These are phyloP conservation scores for Plasmodium yoelii DNA, from an alignment of 169 alveolate genomes.

Conservation along the genomic window DNA sequence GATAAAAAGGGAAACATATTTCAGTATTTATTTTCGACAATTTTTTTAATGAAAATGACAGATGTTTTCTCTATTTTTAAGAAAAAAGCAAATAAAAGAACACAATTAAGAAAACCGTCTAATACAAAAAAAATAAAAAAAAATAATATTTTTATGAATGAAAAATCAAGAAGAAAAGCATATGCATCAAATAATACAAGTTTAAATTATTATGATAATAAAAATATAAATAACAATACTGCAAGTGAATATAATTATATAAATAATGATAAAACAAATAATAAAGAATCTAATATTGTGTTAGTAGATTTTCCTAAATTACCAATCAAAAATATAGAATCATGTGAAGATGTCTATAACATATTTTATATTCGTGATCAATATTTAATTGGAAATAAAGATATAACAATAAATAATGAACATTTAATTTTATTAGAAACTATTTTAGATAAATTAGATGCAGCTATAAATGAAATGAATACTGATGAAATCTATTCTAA, in stretches of 20 bases:
- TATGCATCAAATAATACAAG: slow-evolving; percentile 12
- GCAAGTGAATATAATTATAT: neutral
- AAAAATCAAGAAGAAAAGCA: slow-evolving; percentile 63
- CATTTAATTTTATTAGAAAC: slow-evolving; percentile 60
- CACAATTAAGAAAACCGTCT: slow-evolving; percentile 31
- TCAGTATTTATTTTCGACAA: neutral
- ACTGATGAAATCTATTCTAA: slow-evolving; percentile 53
- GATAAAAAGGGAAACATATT: neutral
- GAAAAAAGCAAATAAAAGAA: slow-evolving; percentile 41
- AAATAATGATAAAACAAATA: neutral
- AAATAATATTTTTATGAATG: slow-evolving; percentile 39
- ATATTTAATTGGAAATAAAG: slow-evolving; percentile 51
- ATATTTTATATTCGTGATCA: slow-evolving; percentile 69
- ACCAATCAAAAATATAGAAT: slow-evolving; percentile 45
- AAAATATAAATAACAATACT: neutral
- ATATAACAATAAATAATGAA: slow-evolving; percentile 50
- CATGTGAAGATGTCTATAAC: slow-evolving; percentile 61
- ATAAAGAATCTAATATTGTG: slow-evolving; percentile 42
- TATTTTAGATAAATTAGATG: slow-evolving; percentile 38
- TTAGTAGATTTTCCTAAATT: slow-evolving; percentile 48
- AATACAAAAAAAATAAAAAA: slow-evolving; percentile 10
- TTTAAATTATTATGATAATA: neutral
- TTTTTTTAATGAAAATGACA: slow-evolving; percentile 51
- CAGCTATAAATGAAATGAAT: slow-evolving; percentile 40
- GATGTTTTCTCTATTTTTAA: slow-evolving; percentile 75